Evolutionary conservation across 495 filamentous ascomycete genomes (phyloP), one percentile per base, ranked within the genome.

Genomic region (Aspergillus funiculosus): DNA sequence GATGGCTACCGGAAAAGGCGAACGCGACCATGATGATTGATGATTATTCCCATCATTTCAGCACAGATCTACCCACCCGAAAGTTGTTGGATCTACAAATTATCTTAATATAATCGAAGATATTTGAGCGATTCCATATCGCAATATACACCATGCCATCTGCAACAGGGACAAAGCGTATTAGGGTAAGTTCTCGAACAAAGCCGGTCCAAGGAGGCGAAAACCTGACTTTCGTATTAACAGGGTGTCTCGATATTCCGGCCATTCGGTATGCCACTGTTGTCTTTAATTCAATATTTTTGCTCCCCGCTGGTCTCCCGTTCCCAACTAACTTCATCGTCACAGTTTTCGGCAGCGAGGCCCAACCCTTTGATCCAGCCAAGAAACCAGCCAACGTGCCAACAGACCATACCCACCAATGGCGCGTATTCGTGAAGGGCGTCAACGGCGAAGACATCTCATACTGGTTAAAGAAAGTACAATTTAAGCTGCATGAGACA

Each of bases 401-500:
- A 27, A 51, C 70, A 5, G 89, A 95, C 66, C 92, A 98, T 72
- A 97, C 91, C 21, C 94, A 95, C 67, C 82, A 83, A 56, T 98
- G 91, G 91, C 84, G 83, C 51, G 85, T 98, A 29, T 96, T 87
- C 62, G 87, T 98, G 40, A 85, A 84, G 46, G 86, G 87, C 46
- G 68, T 94, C 52, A 82, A 89, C 61, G 85, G 82, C 61, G 80
- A 84, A 53, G 86, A 94, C 68, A 84, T 95, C 57, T 88, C 86
- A 39, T 89, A 92, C 69, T 98, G 92, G 86, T 77, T 97, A 52
- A 88, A 89, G 44, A 92, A 95, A 58, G 92, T 96, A 4, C 87
- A 94, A 62, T 97, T 98, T 75, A 96, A 96, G 61, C 78, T 98
- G 3, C 89, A 95, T 73, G 89, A 96, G 57, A 92, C 89, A 4